A percentile compares a stretch with the other conserved stretches of the same genome.
Conservation (phyloP, 2,329 filamentous ascomycete species). For the Sphaerulina vaccinii region DNA sequence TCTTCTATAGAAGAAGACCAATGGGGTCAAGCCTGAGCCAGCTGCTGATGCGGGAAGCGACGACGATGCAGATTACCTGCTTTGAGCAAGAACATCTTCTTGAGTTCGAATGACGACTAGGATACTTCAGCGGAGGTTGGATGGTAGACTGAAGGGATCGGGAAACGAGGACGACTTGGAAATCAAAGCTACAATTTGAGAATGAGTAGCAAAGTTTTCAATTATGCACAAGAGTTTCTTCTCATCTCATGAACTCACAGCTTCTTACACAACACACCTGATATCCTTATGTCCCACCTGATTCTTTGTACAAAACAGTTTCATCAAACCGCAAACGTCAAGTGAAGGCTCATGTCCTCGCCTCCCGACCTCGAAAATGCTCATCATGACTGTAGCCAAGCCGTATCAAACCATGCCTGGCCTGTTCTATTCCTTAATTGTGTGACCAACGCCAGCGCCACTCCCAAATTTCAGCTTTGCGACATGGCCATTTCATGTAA, state of each 20-base stretch:
- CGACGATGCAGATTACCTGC: not conserved
- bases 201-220: not conserved
- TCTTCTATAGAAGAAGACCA: not conserved
- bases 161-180: slow-evolving; percentile 1
- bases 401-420: not conserved
- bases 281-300: not conserved
- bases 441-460: slow-evolving; percentile 5
- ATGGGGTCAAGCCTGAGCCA: slow-evolving; percentile 4
- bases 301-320: not conserved
- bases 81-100: not conserved
- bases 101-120: not conserved
- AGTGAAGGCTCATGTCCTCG: not conserved
- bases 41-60: slow-evolving; percentile 1
- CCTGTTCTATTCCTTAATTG: not conserved
- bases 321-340: not conserved
- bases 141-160: not conserved
- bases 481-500: slow-evolving; percentile 39
- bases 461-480: slow-evolving; percentile 9
- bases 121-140: not conserved
- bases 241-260: not conserved
- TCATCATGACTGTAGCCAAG: slow-evolving; percentile 7
- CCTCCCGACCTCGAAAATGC: slow-evolving; percentile 4
- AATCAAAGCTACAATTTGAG: not conserved
- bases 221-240: not conserved
- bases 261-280: not conserved